Base-by-base conservation (phyloP, 176 grass and related monocot species). In the Dactylis glomerata region DNA sequence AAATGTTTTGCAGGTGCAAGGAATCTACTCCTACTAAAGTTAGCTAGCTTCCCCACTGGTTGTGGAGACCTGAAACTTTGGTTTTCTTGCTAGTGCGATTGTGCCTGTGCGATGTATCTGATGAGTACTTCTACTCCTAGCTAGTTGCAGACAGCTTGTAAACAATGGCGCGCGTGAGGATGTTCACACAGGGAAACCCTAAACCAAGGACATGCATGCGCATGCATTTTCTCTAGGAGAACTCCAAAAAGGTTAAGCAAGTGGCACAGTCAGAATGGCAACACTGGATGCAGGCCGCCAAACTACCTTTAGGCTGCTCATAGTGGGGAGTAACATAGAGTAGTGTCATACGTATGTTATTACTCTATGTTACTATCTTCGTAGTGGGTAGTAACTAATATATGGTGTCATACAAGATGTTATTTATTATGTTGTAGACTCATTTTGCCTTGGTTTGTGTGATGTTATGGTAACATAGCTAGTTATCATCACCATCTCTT, bases 141-240 rank as follows among this genome's bases (percentile, higher is more conserved):
- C 70, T 75, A 80, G 88, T 68, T 75, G 84, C 80, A 79, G 47
- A 83, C 89, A 87, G 49, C 75, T 75, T 50, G 75, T 80, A 75
- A 80, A 87, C 75, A 68, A 90, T 75, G 74, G 84, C 36, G 73
- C 73, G 37, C 78, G 56, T 38, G 55, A 58, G 47, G 38, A 75
- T 15, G 81, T 81, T 91, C 85, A 71, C 85, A 91, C 31, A 8
- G 11, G 49, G 38, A 81, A 91, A 91, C 89, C 89, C 85, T 91
- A 90, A 46, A 80, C 50, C 31, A 61, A 61, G 75, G 23, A 20
- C 75, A 80, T 66, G 89, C 68, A 75, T 68, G 57, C 67, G 84
- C 88, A 71, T 91, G 76, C 85, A 54, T 64, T 75, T 84, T 84
- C 32, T 75, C 36, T 76, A 76, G 85, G 61, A 74, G 6, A 74